Conservation (phyloP, 495 filamentous ascomycete genomes). For the Xylaria telfairii region DNA sequence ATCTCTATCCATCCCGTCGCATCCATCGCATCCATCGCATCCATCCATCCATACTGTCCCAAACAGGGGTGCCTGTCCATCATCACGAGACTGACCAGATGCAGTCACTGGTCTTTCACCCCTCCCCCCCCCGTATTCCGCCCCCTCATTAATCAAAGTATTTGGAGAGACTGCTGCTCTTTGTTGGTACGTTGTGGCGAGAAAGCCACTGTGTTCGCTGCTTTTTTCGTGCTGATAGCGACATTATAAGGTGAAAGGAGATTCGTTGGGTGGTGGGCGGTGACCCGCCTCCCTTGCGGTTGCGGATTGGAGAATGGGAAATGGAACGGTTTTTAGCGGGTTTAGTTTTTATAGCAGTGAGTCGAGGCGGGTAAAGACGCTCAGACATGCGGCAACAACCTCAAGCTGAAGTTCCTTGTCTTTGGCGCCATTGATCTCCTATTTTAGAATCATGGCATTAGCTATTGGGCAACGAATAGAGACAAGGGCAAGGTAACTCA, state of each 20-base stretch:
- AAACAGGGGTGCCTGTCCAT: constrained; percentile 11
- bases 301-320: not conserved
- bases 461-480: constrained; percentile 1
- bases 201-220: not conserved
- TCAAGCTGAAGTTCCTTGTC: constrained; percentile 96
- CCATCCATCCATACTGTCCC: constrained; percentile 22
- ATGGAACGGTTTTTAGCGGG: not conserved
- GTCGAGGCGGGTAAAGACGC: constrained; percentile 95
- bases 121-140: not conserved
- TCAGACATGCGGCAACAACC: constrained; percentile 94
- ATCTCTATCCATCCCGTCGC: constrained; percentile 22
- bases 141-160: constrained; percentile 16
- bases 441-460: constrained; percentile 18
- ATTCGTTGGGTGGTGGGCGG: not conserved
- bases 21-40: constrained; percentile 14
- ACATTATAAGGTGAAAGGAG: constrained; percentile 15
- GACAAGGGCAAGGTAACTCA: constrained; percentile 28
- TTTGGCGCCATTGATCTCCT: constrained; percentile 80
- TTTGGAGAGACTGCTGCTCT: constrained; percentile 12
- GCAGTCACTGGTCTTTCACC: not conserved
- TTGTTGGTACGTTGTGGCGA: not conserved
- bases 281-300: not conserved
- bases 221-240: not conserved
- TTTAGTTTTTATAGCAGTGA: constrained; percentile 74
- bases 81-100: constrained; percentile 1